Conservation (phyloP, 2,329 filamentous ascomycete genomes). For the Tolypocladium nubicola region DNA sequence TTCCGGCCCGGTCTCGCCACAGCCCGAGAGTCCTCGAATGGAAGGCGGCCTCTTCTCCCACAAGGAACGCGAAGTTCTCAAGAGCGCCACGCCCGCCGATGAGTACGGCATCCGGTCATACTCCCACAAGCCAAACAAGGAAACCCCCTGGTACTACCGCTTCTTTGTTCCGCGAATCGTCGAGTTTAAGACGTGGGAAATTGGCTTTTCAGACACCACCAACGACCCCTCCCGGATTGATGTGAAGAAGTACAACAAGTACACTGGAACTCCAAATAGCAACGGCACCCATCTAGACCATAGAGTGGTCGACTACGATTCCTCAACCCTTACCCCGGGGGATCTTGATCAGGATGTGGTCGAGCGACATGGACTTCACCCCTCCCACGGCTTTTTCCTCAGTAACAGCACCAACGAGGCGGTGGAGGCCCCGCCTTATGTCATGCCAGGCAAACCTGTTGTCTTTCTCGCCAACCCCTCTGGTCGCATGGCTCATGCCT, state of each 20-base stretch:
- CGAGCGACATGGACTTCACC: slow-evolving; percentile 39
- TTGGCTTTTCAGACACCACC: slow-evolving; percentile 48
- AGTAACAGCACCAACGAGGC: slow-evolving; percentile 33
- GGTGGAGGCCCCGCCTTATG: slow-evolving; percentile 27
- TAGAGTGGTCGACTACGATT: slow-evolving; percentile 42
- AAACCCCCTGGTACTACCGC: slow-evolving; percentile 39
- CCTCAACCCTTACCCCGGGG: slow-evolving; percentile 32
- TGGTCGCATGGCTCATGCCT: slow-evolving; percentile 37
- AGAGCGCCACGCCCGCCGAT: slow-evolving; percentile 35
- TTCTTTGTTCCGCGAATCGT: slow-evolving; percentile 37
- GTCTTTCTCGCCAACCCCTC: slow-evolving; percentile 36
- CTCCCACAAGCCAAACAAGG: slow-evolving; percentile 26
- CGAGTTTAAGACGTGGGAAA: slow-evolving; percentile 40
- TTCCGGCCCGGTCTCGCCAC: slow-evolving; percentile 24
- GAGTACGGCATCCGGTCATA: slow-evolving; percentile 39
- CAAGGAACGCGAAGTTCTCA: slow-evolving; percentile 27
- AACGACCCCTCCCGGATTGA: slow-evolving; percentile 31
- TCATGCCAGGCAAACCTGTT: slow-evolving; percentile 35
- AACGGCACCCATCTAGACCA: slow-evolving; percentile 44
- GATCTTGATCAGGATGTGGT: slow-evolving; percentile 42
- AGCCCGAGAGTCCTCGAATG: slow-evolving; percentile 17
- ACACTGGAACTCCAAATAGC: slow-evolving; percentile 41
- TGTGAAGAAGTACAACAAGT: slow-evolving; percentile 21
- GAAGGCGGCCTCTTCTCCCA: slow-evolving; percentile 13
- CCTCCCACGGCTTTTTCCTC: slow-evolving; percentile 41